These are phyloP conservation scores for Neofusicoccum sp. DNA, from an alignment of 2,329 filamentous ascomycete species.

Conservation along the genomic window DNA sequence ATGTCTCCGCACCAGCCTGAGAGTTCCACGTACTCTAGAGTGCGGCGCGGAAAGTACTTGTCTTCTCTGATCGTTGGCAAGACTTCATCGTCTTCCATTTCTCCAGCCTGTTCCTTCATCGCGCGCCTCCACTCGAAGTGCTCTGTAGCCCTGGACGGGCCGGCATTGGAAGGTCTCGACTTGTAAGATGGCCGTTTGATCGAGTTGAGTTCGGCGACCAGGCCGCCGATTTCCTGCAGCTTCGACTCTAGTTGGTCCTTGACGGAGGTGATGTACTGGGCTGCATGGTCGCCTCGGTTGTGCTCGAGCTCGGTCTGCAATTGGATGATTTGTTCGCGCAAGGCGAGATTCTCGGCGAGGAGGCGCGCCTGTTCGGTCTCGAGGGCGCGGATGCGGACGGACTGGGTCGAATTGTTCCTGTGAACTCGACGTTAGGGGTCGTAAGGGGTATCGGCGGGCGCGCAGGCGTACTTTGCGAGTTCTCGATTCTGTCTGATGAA, in stretches of 20 bases:
- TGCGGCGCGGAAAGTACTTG: conserved; percentile 65
- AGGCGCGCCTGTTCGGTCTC: conserved; percentile 74
- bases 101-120: conserved; percentile 50
- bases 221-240: conserved; percentile 65
- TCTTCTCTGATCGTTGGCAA: conserved; percentile 69
- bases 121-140: conserved; percentile 14
- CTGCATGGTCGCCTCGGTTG: conserved; percentile 57
- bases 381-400: conserved; percentile 71
- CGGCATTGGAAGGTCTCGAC: not conserved
- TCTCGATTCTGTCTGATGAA: conserved; percentile 83
- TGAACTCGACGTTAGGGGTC: not conserved
- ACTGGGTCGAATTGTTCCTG: conserved; percentile 73
- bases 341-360: conserved; percentile 73
- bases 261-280: conserved; percentile 66
- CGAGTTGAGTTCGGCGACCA: conserved; percentile 64
- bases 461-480: conserved; percentile 57
- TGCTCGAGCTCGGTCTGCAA: conserved; percentile 67
- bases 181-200: conserved; percentile 25
- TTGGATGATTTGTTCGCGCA: conserved; percentile 68
- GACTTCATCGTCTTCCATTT: conserved; percentile 51
- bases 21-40: conserved; percentile 59
- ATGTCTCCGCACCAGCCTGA: conserved; percentile 24
- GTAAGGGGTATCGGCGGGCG: not conserved
- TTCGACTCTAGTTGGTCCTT: conserved; percentile 71
- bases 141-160: not conserved